Percentiles rank a stretch among this genome's conserved stretches.
These are phyloP conservation scores for Fusarium incarnatum DNA, from an alignment of 2,329 filamentous ascomycete species.

Conservation along the genomic window DNA sequence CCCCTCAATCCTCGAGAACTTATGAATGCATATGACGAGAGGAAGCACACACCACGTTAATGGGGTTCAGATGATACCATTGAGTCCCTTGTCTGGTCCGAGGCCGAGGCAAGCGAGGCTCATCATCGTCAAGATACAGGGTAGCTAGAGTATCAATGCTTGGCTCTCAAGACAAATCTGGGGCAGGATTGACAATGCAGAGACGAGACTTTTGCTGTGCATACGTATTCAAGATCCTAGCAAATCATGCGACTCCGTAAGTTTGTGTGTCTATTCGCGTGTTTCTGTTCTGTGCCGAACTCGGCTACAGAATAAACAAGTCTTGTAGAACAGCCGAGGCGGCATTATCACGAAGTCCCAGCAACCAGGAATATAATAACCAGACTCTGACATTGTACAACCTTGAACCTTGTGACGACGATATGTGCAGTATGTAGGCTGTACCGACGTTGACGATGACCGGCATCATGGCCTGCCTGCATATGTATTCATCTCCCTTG, in stretches of 20 bases:
- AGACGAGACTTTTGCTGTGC: conserved; percentile 26
- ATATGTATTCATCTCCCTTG: conserved; percentile 37
- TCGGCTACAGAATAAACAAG: neutral
- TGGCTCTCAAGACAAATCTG: neutral
- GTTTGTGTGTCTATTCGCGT: neutral
- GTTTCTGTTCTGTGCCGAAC: neutral
- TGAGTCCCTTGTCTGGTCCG: neutral
- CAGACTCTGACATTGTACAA: neutral
- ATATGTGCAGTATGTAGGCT: neutral
- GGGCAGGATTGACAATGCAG: conserved; percentile 24
- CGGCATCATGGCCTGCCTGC: conserved; percentile 27
- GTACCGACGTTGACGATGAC: conserved; percentile 28
- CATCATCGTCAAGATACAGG: conserved; percentile 16
- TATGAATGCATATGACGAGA: conserved; percentile 15
- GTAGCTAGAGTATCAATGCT: conserved; percentile 19
- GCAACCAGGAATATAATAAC: neutral
- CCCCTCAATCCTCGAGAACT: conserved; percentile 18
- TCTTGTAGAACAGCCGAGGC: neutral
- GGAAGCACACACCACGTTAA: conserved; percentile 12
- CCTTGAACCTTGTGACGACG: conserved; percentile 10
- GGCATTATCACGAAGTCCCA: conserved; percentile 6
- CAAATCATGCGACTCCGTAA: conserved; percentile 11
- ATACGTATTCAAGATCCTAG: conserved; percentile 19
- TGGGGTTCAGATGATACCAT: conserved; percentile 22
- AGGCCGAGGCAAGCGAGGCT: conserved; percentile 27